Evolutionary conservation across 305 asterid genomes (phyloP).

Genomic region (Solanum hybrid): DNA sequence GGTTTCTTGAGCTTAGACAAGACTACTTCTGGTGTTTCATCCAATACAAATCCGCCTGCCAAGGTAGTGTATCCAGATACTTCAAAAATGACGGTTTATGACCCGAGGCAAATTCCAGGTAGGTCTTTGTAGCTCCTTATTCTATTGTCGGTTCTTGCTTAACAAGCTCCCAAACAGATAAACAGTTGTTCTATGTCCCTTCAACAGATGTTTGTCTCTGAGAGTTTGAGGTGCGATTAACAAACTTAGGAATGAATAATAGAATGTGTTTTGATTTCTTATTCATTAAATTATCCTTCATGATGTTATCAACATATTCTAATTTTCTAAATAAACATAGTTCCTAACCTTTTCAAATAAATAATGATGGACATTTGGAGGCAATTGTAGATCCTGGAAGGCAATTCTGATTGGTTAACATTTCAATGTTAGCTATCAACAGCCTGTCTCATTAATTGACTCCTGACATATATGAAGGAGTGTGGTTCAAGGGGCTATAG

Average conservation of each 20-base stretch:
- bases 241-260: background rate
- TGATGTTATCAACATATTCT: background rate
- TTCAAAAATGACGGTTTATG: conserved; percentile 61
- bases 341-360: background rate
- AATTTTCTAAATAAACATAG: background rate
- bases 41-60: conserved; percentile 35
- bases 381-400: background rate
- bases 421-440: background rate
- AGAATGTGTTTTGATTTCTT: background rate
- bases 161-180: background rate
- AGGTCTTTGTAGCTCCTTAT: conserved; percentile 7
- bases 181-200: background rate
- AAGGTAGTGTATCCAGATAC: conserved; percentile 75
- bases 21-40: conserved; percentile 32
- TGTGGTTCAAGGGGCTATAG: background rate
- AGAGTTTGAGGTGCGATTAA: background rate
- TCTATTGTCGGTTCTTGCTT: background rate
- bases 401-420: background rate
- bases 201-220: background rate
- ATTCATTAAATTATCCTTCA: background rate
- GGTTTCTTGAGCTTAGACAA: conserved; percentile 37
- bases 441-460: background rate
- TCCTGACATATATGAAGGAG: background rate
- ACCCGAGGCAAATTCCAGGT: conserved; percentile 67
- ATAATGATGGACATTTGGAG: background rate